A percentile compares a stretch with the other conserved stretches of the same genome.
Evolutionary conservation across 2,329 filamentous ascomycete genomes (phyloP).

Genomic region (Penicillium sp.): DNA sequence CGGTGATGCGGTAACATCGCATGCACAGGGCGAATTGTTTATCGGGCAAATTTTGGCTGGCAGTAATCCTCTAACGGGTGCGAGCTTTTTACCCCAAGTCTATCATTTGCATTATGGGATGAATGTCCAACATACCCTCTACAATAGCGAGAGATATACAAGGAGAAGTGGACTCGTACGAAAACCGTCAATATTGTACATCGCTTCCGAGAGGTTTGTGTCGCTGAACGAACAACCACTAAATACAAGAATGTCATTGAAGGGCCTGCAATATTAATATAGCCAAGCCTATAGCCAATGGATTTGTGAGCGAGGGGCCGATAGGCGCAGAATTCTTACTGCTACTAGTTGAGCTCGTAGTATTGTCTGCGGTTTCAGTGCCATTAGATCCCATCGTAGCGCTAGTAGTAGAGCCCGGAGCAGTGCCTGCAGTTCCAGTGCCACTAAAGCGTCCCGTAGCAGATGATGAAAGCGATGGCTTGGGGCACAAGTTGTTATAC

Average conservation of each 20-base stretch:
- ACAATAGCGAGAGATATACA: too few relatives aligned
- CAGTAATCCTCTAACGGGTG: too few relatives aligned
- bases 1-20: too few relatives aligned
- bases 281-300: constrained; percentile 15
- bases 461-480: constrained; percentile 17
- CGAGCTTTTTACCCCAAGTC: too few relatives aligned
- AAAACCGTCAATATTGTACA: not conserved
- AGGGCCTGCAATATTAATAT: constrained; percentile 17
- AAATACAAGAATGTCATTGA: constrained; percentile 1
- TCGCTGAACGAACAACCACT: not conserved
- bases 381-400: constrained; percentile 7
- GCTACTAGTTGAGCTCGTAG: constrained; percentile 10
- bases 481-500: constrained; percentile 33
- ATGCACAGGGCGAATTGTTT: too few relatives aligned
- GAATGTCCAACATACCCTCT: too few relatives aligned
- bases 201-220: not conserved
- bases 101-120: too few relatives aligned
- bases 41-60: too few relatives aligned
- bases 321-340: constrained; percentile 19
- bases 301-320: constrained; percentile 15
- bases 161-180: too few relatives aligned
- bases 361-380: not conserved
- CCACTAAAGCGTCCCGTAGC: constrained; percentile 5
- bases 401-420: constrained; percentile 3
- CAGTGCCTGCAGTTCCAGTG: not conserved